These are phyloP conservation scores for fission yeast (Schizosaccharomyces pombe) DNA, from an alignment of 805 yeast genomes.

Conservation along the genomic window DNA sequence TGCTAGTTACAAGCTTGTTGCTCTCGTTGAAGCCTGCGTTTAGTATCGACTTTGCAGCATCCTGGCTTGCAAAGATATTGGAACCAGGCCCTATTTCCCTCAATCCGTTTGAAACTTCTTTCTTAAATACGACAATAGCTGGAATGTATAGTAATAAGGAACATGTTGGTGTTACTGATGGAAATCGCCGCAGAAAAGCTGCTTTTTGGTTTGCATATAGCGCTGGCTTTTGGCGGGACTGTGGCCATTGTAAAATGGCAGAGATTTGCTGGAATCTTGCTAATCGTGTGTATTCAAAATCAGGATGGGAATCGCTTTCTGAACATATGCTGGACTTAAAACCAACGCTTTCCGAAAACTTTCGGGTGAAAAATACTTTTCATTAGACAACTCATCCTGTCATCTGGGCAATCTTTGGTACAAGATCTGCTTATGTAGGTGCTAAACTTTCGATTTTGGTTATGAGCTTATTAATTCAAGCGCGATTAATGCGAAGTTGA, in stretches of 20 bases:
- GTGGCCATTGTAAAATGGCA: conserved; percentile 6
- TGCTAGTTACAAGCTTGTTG: conserved; percentile 48
- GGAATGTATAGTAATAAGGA: conserved; percentile 23
- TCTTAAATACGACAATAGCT: conserved; percentile 30
- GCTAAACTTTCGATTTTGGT: too few species aligned
- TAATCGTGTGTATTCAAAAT: background rate
- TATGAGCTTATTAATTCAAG: too few species aligned
- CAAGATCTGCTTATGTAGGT: too few species aligned
- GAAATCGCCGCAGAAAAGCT: too few species aligned
- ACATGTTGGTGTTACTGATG: too few species aligned
- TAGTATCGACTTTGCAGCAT: conserved; percentile 24
- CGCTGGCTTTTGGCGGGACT: conserved; percentile 40
- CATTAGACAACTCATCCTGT: too few species aligned
- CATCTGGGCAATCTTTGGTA: too few species aligned
- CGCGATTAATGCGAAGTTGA: too few species aligned
- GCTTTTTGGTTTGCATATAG: conserved; percentile 57
- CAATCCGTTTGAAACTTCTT: conserved; percentile 23
- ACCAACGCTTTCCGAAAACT: too few species aligned
- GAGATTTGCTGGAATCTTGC: background rate
- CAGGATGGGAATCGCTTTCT: background rate
- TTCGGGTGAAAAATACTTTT: too few species aligned
- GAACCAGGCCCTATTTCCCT: conserved; percentile 16
- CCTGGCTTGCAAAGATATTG: conserved; percentile 24
- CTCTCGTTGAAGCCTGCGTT: conserved; percentile 23
- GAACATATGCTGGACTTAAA: too few species aligned